Percentiles rank a stretch among this genome's conserved stretches.
Conservation (phyloP, 768 basidiomycete genomes). For the Psilocybe cubensis region DNA sequence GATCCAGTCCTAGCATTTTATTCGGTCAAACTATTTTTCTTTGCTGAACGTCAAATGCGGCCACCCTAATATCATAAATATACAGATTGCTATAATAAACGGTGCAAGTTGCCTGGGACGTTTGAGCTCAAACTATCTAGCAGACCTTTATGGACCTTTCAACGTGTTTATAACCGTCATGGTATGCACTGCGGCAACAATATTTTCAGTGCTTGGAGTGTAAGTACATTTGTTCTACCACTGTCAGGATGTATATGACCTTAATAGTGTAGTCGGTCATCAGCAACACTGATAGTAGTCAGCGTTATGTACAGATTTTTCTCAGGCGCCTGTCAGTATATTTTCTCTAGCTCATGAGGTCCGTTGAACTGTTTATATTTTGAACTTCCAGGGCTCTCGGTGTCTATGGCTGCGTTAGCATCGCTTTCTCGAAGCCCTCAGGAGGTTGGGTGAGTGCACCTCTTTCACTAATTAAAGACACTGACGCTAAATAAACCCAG, state of each 20-base stretch:
- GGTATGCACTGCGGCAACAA: not conserved
- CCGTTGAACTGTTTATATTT: no score
- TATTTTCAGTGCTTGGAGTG: not conserved
- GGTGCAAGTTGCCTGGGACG: not conserved
- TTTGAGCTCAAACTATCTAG: not conserved
- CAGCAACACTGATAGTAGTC: not conserved
- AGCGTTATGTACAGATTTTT: not conserved
- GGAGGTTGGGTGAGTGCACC: not conserved
- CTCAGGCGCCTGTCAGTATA: not conserved
- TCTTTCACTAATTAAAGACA: no score
- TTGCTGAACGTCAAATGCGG: no score
- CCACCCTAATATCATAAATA: no score
- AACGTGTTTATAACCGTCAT: not conserved
- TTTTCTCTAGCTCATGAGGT: not conserved
- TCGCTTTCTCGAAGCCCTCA: not conserved
- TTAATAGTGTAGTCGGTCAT: not conserved
- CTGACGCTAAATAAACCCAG: no score
- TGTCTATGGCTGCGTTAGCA: not conserved
- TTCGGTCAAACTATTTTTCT: no score
- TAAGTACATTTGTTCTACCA: no score
- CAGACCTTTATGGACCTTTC: not conserved
- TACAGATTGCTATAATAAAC: slow-evolving; percentile 4
- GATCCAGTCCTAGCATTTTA: no score
- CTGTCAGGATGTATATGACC: not conserved
- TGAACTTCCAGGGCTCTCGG: not conserved